Base-by-base conservation (phyloP, 306 rosid genomes). In the Prunus mongolica region DNA sequence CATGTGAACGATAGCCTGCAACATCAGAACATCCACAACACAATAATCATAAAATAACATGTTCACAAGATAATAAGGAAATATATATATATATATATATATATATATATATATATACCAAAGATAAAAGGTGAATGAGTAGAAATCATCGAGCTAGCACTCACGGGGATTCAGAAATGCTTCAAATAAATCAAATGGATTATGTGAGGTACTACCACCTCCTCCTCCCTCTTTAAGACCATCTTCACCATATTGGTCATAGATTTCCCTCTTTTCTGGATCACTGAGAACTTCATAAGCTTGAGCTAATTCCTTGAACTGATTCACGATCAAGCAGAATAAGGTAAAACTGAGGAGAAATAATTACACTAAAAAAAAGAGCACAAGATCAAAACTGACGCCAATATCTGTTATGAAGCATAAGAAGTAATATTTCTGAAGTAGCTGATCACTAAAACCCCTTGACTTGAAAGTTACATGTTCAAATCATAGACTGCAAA, bases 241-340 rank as follows among this genome's bases (percentile, higher is more conserved):
- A 34, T 89, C 97, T 87, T 91, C 97, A 65, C 93, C 97, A 74
- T 89, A 91, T 61, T 87, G 87, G 60, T 91, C 97, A 84, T 91
- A 91, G 67, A 87, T 32, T 73, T 89, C 92, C 76, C 87, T 87
- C 82, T 89, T 91, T 69, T 89, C 92, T 22, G 93, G 84, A 86
- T 91, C 89, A 64, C 85, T 84, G 65, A 91, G 89, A 78, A 89
- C 93, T 68, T 91, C 97, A 87, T 91, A 91, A 27, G 97, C 92
- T 76, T 91, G 97, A 65, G 85, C 86, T 81, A 89, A 71, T 80
- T 89, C 93, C 91, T 91, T 91, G 82, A 91, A 91, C 97, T 87
- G 88, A 71, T 41, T 51, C 66, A 77, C 46, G 61, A 79, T 50
- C 25, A 52, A 32, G 12, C 10, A 25, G 70, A 1, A 65, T 14